These are phyloP conservation scores for Kluyveromyces lactis DNA, from an alignment of 805 yeast species.

Conservation along the genomic window DNA sequence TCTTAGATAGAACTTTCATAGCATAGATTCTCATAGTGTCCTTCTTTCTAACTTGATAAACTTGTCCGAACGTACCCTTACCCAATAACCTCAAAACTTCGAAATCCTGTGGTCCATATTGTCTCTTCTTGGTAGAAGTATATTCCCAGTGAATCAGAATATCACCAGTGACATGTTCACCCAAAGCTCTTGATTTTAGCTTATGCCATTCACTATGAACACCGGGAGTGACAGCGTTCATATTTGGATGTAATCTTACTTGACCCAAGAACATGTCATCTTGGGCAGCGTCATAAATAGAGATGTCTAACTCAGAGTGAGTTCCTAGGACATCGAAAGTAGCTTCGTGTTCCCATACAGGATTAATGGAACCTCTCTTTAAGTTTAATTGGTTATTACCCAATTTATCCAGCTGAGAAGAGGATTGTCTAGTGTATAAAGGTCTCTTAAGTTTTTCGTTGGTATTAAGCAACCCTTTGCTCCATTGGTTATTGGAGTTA, in stretches of 20 bases:
- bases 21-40: conserved; percentile 92
- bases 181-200: conserved; percentile 62
- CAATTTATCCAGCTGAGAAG: conserved; percentile 33
- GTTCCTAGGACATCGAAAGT: conserved; percentile 85
- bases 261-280: conserved; percentile 86
- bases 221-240: conserved; percentile 20
- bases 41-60: conserved; percentile 85
- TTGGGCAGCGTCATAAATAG: conserved; percentile 79
- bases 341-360: conserved; percentile 89
- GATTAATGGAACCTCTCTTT: conserved; percentile 34
- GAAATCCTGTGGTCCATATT: conserved; percentile 90
- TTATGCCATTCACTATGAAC: conserved; percentile 66
- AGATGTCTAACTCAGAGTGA: conserved; percentile 74
- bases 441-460: conserved; percentile 30
- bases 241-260: conserved; percentile 61
- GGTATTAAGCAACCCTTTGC: conserved; percentile 16
- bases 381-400: conserved; percentile 9
- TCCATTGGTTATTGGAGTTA: conserved; percentile 7
- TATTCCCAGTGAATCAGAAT: conserved; percentile 70
- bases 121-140: conserved; percentile 58
- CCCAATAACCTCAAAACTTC: conserved; percentile 86
- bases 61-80: conserved; percentile 97
- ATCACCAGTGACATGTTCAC: conserved; percentile 72
- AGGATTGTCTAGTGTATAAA: conserved; percentile 36
- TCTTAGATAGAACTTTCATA: conserved; percentile 92